These are phyloP conservation scores for Metarhizium robertsii DNA, from an alignment of 2,329 filamentous ascomycete species.

Conservation along the genomic window DNA sequence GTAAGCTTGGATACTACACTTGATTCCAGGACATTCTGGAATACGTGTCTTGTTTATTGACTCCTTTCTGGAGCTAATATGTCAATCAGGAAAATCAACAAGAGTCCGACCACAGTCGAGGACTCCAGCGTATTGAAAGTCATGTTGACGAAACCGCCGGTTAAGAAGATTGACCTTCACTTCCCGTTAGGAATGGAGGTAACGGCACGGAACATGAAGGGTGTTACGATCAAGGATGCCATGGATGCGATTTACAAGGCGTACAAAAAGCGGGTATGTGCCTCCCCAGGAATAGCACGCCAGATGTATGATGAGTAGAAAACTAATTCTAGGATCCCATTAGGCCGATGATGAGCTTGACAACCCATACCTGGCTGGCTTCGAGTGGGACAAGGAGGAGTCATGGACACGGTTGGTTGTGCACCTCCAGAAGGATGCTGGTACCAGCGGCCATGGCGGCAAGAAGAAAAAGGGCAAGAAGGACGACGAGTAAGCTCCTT, in stretches of 20 bases:
- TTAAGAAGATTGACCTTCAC: constrained; percentile 91
- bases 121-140: constrained; percentile 80
- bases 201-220: constrained; percentile 82
- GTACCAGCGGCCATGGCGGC: constrained; percentile 37
- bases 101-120: constrained; percentile 65
- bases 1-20: constrained; percentile 40
- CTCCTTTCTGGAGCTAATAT: not conserved
- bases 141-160: constrained; percentile 65
- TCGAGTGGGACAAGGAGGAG: constrained; percentile 94
- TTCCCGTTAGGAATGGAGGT: constrained; percentile 85
- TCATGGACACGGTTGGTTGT: constrained; percentile 82
- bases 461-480: constrained; percentile 67
- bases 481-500: constrained; percentile 35
- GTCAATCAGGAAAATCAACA: constrained; percentile 78
- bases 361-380: constrained; percentile 77
- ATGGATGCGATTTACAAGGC: constrained; percentile 92
- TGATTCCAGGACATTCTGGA: not conserved
- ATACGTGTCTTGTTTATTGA: not conserved
- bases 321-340: constrained; percentile 2
- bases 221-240: constrained; percentile 95
- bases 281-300: not conserved
- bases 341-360: constrained; percentile 90
- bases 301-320: not conserved
- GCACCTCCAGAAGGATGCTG: constrained; percentile 67
- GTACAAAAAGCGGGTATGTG: constrained; percentile 86